These are phyloP conservation scores for Yamadazyma sp. DNA, from an alignment of 805 yeast species.

Conservation along the genomic window DNA sequence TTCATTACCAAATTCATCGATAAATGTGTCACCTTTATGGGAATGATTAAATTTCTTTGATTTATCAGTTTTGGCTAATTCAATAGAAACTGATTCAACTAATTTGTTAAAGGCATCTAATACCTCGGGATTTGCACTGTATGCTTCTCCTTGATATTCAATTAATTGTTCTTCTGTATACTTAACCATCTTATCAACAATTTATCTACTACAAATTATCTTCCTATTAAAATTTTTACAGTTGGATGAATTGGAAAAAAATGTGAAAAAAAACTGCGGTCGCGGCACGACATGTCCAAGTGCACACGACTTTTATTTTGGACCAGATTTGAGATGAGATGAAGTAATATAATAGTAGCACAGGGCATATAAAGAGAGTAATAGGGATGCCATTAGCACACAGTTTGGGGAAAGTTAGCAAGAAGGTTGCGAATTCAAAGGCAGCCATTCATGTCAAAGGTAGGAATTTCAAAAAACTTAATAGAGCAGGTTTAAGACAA, in stretches of 20 bases:
- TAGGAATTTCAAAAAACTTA: conserved; percentile 78
- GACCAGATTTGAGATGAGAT: conserved; percentile 4
- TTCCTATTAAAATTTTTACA: neutral
- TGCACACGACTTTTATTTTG: conserved; percentile 8
- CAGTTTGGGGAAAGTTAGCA: conserved; percentile 61
- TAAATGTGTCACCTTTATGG: conserved; percentile 41
- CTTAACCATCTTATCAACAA: conserved; percentile 49
- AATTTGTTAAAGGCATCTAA: conserved; percentile 62
- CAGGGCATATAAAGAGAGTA: too few species aligned
- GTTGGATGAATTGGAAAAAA: too few species aligned
- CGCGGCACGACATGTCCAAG: neutral
- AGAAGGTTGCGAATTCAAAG: conserved; percentile 52
- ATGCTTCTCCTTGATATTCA: conserved; percentile 53
- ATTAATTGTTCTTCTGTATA: conserved; percentile 73
- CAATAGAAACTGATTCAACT: conserved; percentile 59
- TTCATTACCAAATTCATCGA: conserved; percentile 44
- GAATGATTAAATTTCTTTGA: conserved; percentile 19
- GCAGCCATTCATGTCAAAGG: conserved; percentile 81
- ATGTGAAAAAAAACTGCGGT: too few species aligned
- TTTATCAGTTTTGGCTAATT: conserved; percentile 27
- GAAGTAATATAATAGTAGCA: neutral
- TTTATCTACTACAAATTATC: neutral
- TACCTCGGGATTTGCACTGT: conserved; percentile 60
- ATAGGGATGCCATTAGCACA: conserved; percentile 63
- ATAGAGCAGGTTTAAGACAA: conserved; percentile 85